Percentiles rank a stretch among this genome's conserved stretches.
Conservation (phyloP, 345 rosid genomes). For the Sonneratia caseolaris region DNA sequence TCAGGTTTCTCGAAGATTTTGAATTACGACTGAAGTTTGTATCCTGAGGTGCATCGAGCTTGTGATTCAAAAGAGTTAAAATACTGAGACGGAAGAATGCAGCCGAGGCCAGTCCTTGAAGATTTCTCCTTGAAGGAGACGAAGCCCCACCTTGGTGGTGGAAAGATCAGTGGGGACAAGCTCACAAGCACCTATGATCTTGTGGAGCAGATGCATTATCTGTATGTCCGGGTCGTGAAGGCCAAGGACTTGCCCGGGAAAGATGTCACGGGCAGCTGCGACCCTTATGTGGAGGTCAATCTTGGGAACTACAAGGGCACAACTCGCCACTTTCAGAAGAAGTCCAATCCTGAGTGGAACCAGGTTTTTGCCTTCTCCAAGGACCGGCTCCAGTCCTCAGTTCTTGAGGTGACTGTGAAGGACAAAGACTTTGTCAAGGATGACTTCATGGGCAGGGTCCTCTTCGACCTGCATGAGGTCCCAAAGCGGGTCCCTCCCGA, state of each 20-base stretch:
- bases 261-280: conserved; percentile 7
- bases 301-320: conserved; percentile 25
- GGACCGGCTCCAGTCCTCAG: conserved; percentile 22
- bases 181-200: conserved; percentile 27
- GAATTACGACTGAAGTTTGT: not conserved
- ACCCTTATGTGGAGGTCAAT: conserved; percentile 27
- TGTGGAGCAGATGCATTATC: conserved; percentile 30
- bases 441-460: conserved; percentile 23
- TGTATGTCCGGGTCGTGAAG: conserved; percentile 24
- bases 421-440: conserved; percentile 14
- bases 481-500: conserved; percentile 28
- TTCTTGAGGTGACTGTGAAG: conserved; percentile 22
- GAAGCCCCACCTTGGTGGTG: conserved; percentile 21
- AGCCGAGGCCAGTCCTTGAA: conserved; percentile 13
- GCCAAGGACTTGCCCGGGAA: conserved; percentile 21
- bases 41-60: not conserved
- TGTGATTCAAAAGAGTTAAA: not conserved
- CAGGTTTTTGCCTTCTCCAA: conserved; percentile 37
- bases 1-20: not conserved
- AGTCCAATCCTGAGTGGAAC: conserved; percentile 28
- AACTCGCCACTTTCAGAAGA: conserved; percentile 14
- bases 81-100: conserved; percentile 7
- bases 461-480: conserved; percentile 16
- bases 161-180: conserved; percentile 16
- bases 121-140: conserved; percentile 31